Percentiles rank a stretch among this genome's conserved stretches.
These are phyloP conservation scores for Endothia cerciana DNA, from an alignment of 2,329 filamentous ascomycete species.

Conservation along the genomic window DNA sequence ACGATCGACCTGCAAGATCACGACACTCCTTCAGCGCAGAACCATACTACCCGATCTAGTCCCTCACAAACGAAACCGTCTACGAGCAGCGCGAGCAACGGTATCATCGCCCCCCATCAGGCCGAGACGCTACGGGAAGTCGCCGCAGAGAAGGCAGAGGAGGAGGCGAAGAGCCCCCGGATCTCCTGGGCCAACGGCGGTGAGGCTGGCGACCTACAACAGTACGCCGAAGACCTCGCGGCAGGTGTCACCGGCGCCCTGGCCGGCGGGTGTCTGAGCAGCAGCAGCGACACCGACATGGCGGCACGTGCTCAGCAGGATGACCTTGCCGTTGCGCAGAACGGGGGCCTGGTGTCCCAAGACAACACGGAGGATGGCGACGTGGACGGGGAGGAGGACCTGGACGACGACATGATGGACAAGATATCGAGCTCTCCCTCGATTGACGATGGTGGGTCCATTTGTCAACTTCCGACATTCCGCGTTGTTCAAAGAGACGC, in stretches of 20 bases:
- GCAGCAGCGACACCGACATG: constrained; percentile 33
- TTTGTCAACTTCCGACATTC: constrained; percentile 43
- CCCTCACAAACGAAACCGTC: constrained; percentile 55
- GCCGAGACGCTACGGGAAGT: constrained; percentile 82
- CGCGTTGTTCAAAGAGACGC: constrained; percentile 45
- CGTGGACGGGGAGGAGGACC: constrained; percentile 70
- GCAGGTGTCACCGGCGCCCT: constrained; percentile 46
- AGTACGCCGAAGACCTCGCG: constrained; percentile 51
- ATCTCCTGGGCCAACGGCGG: constrained; percentile 55
- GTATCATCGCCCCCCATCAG: constrained; percentile 74
- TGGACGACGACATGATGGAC: constrained; percentile 91
- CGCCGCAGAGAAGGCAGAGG: constrained; percentile 74
- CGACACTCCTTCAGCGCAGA: constrained; percentile 79
- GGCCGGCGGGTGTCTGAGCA: constrained; percentile 35
- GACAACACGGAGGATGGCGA: constrained; percentile 64
- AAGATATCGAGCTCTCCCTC: constrained; percentile 98
- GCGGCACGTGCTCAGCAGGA: constrained; percentile 53
- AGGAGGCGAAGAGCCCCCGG: constrained; percentile 67
- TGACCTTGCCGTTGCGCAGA: constrained; percentile 63
- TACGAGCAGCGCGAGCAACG: constrained; percentile 41
- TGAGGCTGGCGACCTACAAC: constrained; percentile 47
- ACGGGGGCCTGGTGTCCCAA: constrained; percentile 56
- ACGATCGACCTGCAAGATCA: constrained; percentile 93
- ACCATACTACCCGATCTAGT: constrained; percentile 64
- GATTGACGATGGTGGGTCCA: constrained; percentile 96